Percentiles rank a stretch among this genome's conserved stretches.
Conservation (phyloP, 1,284 basidiomycete species). For the Vanrija sp. region DNA sequence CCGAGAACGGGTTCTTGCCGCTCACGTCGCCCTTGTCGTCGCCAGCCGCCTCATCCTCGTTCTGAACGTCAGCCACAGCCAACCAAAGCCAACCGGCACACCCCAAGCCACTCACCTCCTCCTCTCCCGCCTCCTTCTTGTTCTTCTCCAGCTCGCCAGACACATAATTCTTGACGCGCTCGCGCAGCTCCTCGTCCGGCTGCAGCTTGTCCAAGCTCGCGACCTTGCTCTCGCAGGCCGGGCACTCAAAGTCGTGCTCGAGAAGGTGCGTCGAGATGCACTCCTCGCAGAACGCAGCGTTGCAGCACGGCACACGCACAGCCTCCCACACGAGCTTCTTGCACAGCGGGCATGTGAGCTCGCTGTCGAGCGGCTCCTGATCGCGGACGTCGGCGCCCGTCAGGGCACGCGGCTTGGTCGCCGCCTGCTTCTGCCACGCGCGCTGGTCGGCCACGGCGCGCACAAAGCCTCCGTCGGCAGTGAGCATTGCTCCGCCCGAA, state of each 20-base stretch:
- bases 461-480: slow-evolving; percentile 92
- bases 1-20: slow-evolving; percentile 12
- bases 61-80: neutral
- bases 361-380: slow-evolving; percentile 64
- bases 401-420: slow-evolving; percentile 68
- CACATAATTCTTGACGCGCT: slow-evolving; percentile 73
- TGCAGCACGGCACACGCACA: slow-evolving; percentile 86
- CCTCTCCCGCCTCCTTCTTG: slow-evolving; percentile 56
- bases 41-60: neutral
- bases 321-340: slow-evolving; percentile 83
- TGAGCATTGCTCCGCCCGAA: slow-evolving; percentile 87
- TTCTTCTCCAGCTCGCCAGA: slow-evolving; percentile 77
- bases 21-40: slow-evolving; percentile 1
- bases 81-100: too few relatives aligned
- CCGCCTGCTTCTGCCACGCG: slow-evolving; percentile 83
- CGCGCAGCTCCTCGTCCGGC: slow-evolving; percentile 71
- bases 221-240: slow-evolving; percentile 79
- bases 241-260: slow-evolving; percentile 88
- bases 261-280: slow-evolving; percentile 86
- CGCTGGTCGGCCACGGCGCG: slow-evolving; percentile 89
- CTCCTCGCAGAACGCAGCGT: slow-evolving; percentile 86
- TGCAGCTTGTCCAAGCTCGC: slow-evolving; percentile 76
- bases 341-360: slow-evolving; percentile 81
- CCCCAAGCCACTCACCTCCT: slow-evolving; percentile 23
- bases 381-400: slow-evolving; percentile 74